A percentile compares a stretch with the other conserved stretches of the same genome.
Conservation (phyloP, 2,329 filamentous ascomycete genomes). For the Exophiala spinifera region DNA sequence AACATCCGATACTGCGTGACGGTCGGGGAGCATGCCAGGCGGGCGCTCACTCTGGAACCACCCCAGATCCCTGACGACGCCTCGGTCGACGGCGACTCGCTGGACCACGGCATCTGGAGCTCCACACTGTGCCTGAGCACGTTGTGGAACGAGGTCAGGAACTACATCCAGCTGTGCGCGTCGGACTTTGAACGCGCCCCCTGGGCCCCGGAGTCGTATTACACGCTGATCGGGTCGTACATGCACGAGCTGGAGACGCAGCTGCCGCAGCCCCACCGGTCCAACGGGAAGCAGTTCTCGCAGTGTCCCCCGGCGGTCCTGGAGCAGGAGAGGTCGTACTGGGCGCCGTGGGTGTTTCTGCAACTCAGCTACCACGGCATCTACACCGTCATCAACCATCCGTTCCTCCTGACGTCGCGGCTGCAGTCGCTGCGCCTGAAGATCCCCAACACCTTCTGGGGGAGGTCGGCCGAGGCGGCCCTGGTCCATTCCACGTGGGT, state of each 20-base stretch:
- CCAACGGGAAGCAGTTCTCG: constrained; percentile 24
- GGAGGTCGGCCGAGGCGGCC: constrained; percentile 51
- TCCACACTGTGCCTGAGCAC: constrained; percentile 1
- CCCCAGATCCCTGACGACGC: background rate
- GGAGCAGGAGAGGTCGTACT: constrained; percentile 17
- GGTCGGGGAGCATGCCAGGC: background rate
- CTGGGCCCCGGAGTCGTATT: constrained; percentile 26
- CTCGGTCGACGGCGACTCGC: background rate
- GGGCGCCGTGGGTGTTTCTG: constrained; percentile 35
- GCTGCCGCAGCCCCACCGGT: constrained; percentile 27
- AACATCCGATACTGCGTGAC: background rate
- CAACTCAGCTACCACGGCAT: constrained; percentile 35
- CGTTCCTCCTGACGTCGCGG: constrained; percentile 27
- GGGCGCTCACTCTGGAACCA: background rate
- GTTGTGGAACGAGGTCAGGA: constrained; percentile 11
- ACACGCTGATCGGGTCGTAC: constrained; percentile 7
- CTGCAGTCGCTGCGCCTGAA: constrained; percentile 34
- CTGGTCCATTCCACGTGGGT: constrained; percentile 55
- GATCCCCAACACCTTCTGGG: constrained; percentile 56
- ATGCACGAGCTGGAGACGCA: constrained; percentile 29
- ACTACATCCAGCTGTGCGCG: constrained; percentile 10
- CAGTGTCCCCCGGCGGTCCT: constrained; percentile 23
- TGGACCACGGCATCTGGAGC: constrained; percentile 9
- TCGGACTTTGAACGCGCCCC: constrained; percentile 13
- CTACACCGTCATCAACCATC: constrained; percentile 34